phyloP scores from a whole-genome alignment of 768 basidiomycete species.

The Mycena capillaripes region DNA sequence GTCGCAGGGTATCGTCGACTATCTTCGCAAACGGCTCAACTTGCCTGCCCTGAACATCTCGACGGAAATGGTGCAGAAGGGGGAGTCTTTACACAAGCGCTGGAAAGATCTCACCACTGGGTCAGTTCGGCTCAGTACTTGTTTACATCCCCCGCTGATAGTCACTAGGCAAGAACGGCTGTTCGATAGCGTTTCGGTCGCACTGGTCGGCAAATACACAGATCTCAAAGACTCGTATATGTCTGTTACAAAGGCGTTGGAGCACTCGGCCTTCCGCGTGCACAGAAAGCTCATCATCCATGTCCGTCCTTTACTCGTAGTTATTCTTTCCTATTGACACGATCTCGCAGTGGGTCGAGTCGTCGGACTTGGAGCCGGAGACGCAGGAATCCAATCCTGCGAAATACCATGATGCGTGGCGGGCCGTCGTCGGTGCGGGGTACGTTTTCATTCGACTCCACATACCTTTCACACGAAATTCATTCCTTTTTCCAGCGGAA shows the following conservation, averaged over 20 bases:
- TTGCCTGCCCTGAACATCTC: constrained; percentile 70
- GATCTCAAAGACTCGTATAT: constrained; percentile 98
- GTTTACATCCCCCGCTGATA: background rate
- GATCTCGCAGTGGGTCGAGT: constrained; percentile 89
- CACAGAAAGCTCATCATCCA: constrained; percentile 86
- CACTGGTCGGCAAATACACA: constrained; percentile 97
- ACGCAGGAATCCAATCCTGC: constrained; percentile 86
- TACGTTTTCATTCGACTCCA: constrained; percentile 51
- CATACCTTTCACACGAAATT: constrained; percentile 20
- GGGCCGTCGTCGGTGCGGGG: constrained; percentile 91
- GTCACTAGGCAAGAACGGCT: constrained; percentile 88
- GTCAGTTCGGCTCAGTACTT: constrained; percentile 56
- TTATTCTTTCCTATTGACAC: background rate
- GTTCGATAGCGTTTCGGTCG: constrained; percentile 90
- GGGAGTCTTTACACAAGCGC: constrained; percentile 72
- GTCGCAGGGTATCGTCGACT: constrained; percentile 92
- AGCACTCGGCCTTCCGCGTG: constrained; percentile 96
- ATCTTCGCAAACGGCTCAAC: constrained; percentile 86
- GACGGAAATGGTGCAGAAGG: constrained; percentile 70
- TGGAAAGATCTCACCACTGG: constrained; percentile 90
- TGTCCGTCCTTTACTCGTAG: constrained; percentile 59
- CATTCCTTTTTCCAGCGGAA: constrained; percentile 69
- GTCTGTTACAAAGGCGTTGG: constrained; percentile 96
- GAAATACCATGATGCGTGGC: constrained; percentile 96
- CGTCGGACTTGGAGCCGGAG: constrained; percentile 89